Evolutionary conservation across 2,329 filamentous ascomycete species (phyloP), one percentile per base, ranked within the genome.

Genomic region (Gaeumannomyces sp.): DNA sequence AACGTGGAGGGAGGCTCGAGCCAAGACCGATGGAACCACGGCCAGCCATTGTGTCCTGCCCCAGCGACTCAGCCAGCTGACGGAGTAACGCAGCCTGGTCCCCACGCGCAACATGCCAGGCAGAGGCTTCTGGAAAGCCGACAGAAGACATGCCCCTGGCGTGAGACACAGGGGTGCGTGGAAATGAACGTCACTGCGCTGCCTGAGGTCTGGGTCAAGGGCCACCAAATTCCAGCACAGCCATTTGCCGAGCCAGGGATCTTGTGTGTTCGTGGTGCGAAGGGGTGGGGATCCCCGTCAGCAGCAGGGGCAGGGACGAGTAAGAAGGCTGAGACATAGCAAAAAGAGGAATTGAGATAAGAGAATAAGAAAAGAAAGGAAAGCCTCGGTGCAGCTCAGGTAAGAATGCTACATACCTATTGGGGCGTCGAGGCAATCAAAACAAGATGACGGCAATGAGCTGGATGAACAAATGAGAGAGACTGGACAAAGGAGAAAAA

Each of bases 401-500:
- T 50, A 35, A 50, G 31, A 22, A 64, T 31, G 59, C 61, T n/a
- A 57, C n/a, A 53, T 29, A 38, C 45, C 45, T 53, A 53, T 53
- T 53, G 45, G 45, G 45, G 19, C 22, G 45, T 10, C 22, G 10
- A 16, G 13, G n/a, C 8, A 31, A n/a, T n/a, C 7, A 33, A 31
- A 11, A 28, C 29, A 45, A 22, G 35, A 58, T 38, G 50, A 31
- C 10, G 45, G 7, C 14, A 10, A n/a, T 53, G 45, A 11, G 45
- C 22, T n/a, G 45, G 45, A 19, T 25, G 11, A 58, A 33, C 59
- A 33, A 58, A n/a, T 4, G 22, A 14, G 8, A 53, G 45, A n/a
- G 22, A n/a, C 25, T n/a, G 65, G 69, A 66, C 64, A 65, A 70
- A 70, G 62, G 50, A 66, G 68, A 68, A 68, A 61, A 66, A 66